These are phyloP conservation scores for Xanthoceras sorbifolium DNA, from an alignment of 345 rosid genomes.

Conservation along the genomic window DNA sequence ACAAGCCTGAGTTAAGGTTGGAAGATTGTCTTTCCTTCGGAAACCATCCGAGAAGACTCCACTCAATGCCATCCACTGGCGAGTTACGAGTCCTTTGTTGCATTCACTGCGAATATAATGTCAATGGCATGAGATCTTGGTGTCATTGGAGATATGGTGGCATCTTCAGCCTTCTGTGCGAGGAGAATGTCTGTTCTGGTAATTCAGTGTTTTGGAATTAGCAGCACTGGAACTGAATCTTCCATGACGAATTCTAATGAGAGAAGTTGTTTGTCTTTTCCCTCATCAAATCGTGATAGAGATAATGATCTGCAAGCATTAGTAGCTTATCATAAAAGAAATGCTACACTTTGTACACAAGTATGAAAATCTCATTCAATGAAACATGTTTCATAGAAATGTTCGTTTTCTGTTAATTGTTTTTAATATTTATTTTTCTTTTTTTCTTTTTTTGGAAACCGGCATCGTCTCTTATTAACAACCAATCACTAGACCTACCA, in stretches of 20 bases:
- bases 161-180: constrained; percentile 27
- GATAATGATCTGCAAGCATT: neutral
- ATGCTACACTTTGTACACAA: too few species aligned
- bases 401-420: too few species aligned
- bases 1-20: constrained; percentile 28
- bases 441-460: too few species aligned
- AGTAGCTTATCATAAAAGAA: neutral
- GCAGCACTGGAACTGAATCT: neutral
- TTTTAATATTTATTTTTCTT: too few species aligned
- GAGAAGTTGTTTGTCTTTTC: neutral
- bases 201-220: constrained; percentile 22
- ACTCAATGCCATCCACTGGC: neutral
- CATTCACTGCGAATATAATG: constrained; percentile 33
- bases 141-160: constrained; percentile 36
- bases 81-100: constrained; percentile 36
- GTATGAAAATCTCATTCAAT: too few species aligned
- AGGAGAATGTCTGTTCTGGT: constrained; percentile 32
- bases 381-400: too few species aligned
- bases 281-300: neutral
- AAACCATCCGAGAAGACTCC: constrained; percentile 12
- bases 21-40: neutral
- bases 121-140: constrained; percentile 41
- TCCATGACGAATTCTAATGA: neutral
- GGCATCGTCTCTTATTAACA: too few species aligned
- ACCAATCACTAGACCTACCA: too few species aligned